Conservation (phyloP, 2,329 filamentous ascomycete genomes). For the Cordyceps pruinosa region DNA sequence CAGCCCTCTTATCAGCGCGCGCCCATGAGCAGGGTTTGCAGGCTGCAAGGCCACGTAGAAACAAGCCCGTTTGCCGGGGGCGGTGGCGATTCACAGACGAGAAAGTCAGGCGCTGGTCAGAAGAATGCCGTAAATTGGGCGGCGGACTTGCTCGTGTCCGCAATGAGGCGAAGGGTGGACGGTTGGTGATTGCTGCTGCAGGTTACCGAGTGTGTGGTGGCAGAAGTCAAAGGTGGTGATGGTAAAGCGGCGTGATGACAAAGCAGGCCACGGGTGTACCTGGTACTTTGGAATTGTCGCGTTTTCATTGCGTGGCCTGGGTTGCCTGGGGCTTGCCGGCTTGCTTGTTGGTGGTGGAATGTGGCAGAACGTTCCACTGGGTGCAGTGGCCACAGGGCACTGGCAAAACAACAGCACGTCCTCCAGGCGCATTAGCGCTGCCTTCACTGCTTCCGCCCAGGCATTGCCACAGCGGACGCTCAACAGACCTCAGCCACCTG, state of each 20-base stretch:
- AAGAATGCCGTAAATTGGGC: no score
- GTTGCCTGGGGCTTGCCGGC: conserved; percentile 7
- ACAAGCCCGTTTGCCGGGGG: background rate
- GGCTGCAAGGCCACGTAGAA: background rate
- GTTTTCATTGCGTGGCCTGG: conserved; percentile 14
- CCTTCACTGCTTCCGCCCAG: background rate
- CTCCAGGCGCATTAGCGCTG: no score
- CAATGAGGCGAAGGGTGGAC: no score
- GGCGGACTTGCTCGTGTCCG: no score
- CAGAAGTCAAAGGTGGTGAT: background rate
- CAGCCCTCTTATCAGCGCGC: no score
- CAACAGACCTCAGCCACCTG: conserved; percentile 17
- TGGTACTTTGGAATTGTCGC: no score
- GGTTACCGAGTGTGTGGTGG: no score
- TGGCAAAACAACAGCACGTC: background rate
- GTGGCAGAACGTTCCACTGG: conserved; percentile 26
- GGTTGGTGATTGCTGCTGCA: no score
- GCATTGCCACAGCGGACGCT: conserved; percentile 18
- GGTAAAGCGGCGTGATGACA: background rate
- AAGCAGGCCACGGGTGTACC: background rate
- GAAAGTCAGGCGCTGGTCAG: no score
- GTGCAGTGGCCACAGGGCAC: no score
- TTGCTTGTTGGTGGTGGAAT: conserved; percentile 22
- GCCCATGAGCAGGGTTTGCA: no score
- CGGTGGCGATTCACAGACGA: background rate